phyloP scores from a whole-genome alignment of 495 filamentous ascomycete species.

The Melanomma pulvis-pyrius region DNA sequence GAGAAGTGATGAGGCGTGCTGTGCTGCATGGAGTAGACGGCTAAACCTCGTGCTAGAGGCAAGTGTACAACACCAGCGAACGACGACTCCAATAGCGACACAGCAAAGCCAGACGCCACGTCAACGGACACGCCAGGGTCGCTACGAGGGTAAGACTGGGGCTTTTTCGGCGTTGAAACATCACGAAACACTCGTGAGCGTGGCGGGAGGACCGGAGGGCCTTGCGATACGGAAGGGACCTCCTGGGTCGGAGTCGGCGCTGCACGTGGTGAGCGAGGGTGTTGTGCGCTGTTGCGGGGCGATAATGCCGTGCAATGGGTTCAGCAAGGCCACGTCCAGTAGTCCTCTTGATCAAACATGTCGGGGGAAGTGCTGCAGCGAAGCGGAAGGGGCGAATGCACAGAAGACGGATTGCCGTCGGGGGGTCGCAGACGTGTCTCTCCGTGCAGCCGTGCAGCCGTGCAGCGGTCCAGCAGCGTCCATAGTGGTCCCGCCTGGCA shows the following conservation, averaged over 20 bases:
- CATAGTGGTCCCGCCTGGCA: background rate
- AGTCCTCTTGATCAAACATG: background rate
- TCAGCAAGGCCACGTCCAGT: background rate
- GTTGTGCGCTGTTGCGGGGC: background rate
- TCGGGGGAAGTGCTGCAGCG: background rate
- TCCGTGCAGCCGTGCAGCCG: no score
- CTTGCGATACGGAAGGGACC: background rate
- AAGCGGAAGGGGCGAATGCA: background rate
- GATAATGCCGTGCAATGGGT: background rate
- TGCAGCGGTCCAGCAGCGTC: no score
- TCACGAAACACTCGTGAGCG: background rate
- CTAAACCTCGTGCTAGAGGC: no score
- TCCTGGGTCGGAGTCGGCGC: background rate
- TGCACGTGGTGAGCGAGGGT: background rate
- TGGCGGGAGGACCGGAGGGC: background rate
- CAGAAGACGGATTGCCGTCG: background rate
- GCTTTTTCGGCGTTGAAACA: background rate
- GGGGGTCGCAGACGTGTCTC: background rate
- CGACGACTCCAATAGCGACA: background rate
- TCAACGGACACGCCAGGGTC: background rate
- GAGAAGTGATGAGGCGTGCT: background rate
- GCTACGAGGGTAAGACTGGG: no score
- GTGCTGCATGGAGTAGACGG: background rate
- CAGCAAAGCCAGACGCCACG: background rate
- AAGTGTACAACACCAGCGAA: no score